Conservation (phyloP, 2,329 filamentous ascomycete species). For the Macrophomina phaseolina region DNA sequence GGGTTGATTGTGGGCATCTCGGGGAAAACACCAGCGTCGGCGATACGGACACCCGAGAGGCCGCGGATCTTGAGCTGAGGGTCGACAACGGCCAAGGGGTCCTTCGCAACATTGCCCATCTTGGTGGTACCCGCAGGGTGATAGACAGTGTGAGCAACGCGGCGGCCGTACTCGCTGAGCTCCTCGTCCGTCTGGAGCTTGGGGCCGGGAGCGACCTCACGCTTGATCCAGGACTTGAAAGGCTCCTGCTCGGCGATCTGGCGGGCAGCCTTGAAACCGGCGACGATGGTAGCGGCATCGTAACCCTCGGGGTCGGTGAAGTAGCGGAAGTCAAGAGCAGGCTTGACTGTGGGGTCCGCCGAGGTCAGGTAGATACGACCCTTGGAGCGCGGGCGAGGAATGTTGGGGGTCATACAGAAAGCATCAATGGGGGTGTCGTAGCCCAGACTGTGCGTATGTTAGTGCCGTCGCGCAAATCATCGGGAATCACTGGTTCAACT, state of each 20-base stretch:
- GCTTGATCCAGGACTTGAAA: slow-evolving; percentile 83
- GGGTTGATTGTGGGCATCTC: slow-evolving; percentile 87
- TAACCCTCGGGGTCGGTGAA: slow-evolving; percentile 87
- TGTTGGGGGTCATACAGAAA: slow-evolving; percentile 94
- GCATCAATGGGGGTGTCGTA: slow-evolving; percentile 75
- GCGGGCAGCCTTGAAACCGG: slow-evolving; percentile 77
- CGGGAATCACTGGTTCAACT: slow-evolving; percentile 20
- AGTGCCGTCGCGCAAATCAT: background rate
- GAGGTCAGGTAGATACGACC: slow-evolving; percentile 80
- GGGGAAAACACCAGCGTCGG: slow-evolving; percentile 87
- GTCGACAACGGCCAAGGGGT: slow-evolving; percentile 81
- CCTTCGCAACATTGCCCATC: slow-evolving; percentile 77
- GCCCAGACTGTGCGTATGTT: slow-evolving; percentile 60
- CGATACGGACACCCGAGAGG: slow-evolving; percentile 75
- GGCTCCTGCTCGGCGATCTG: slow-evolving; percentile 75
- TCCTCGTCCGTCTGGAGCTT: slow-evolving; percentile 77
- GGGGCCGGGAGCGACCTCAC: slow-evolving; percentile 79
- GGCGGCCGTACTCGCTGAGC: slow-evolving; percentile 79
- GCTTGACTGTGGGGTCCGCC: slow-evolving; percentile 75
- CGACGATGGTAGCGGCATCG: slow-evolving; percentile 80
- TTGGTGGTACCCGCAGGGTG: slow-evolving; percentile 88
- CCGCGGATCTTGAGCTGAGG: slow-evolving; percentile 73
- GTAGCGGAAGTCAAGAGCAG: slow-evolving; percentile 85
- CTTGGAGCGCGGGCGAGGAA: slow-evolving; percentile 79
- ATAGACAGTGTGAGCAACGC: slow-evolving; percentile 86